A percentile compares a stretch with the other conserved stretches of the same genome.
Conservation (phyloP, 2,329 filamentous ascomycete species). For the Monilinia vaccinii-corymbosi region DNA sequence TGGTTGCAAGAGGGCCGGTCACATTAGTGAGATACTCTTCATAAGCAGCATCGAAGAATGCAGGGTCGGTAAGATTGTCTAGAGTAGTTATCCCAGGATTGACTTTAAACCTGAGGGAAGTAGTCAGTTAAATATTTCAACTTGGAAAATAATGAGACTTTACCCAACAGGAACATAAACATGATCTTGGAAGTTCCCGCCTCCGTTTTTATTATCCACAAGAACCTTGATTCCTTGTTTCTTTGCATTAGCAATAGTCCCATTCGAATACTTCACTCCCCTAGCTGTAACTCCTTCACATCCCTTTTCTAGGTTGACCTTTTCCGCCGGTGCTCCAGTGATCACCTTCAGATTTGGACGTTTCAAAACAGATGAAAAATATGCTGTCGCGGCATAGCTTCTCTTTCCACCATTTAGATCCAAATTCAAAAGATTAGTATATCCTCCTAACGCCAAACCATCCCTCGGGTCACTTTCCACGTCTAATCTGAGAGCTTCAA, state of each 20-base stretch:
- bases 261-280: constrained; percentile 2
- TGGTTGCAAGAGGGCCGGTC: background rate
- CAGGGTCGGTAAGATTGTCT: background rate
- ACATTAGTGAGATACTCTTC: background rate
- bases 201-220: constrained; percentile 18
- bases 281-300: background rate
- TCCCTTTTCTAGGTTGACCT: constrained; percentile 36
- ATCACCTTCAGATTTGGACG: constrained; percentile 63
- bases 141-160: background rate
- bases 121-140: background rate
- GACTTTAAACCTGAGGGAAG: background rate
- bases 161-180: background rate
- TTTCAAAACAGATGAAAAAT: constrained; percentile 12
- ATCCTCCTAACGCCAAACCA: background rate
- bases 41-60: constrained; percentile 2
- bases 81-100: background rate
- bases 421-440: constrained; percentile 39
- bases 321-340: constrained; percentile 76
- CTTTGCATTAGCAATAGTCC: constrained; percentile 17
- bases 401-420: constrained; percentile 10
- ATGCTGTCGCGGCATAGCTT: constrained; percentile 18
- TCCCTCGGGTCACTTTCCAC: background rate
- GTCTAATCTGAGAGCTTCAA: background rate
- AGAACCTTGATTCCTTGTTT: constrained; percentile 13
- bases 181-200: constrained; percentile 13